Base-by-base conservation (phyloP, 306 rosid genomes). In the Casuarina cunninghamiana region DNA sequence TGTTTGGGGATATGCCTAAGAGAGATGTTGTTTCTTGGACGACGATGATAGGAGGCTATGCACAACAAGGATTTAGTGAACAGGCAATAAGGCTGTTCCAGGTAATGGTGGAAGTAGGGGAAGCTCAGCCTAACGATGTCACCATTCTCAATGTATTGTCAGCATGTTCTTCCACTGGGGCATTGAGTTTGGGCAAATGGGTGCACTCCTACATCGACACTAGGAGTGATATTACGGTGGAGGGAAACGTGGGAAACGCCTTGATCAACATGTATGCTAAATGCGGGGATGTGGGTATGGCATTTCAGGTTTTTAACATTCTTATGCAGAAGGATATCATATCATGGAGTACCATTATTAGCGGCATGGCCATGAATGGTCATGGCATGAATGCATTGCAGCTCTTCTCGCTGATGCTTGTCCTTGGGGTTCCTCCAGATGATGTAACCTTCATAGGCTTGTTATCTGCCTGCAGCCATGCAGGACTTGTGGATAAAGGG, bases 21-120 rank as follows among this genome's bases (percentile, higher is more conserved):
- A 88, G 90, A 74, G 97, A 91, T 44, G 96, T 91, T 54, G 57
- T 91, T 78, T 84, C 96, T 50, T 93, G 97, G 97, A 91, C 98
- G 50, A 88, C 84, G 6, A 73, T 93, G 61, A 86, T 93, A 73
- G 91, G 89, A 72, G 98, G 90, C 55, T 88, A 88, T 80, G 88
- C 93, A 11, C 89, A 85, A 45, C 81, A 78, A 51, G 91, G 98
- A 5, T 46, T 62, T 10, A 80, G 89, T 63, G 88, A 86, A 69
- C 90, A 90, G 75, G 97, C 96, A 35, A 79, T 87, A 58, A 72
- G n/a, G 41, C 73, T 90, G 53, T 93, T 93, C n/a, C 84, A 76
- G 58, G 84, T 58, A 43, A 86, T 93, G 93, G 87, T 87, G 48
- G 79, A 26, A 37, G 62, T 46, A 42, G 78, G 75, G 41, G 88